A percentile compares a stretch with the other conserved stretches of the same genome.
phyloP scores from a whole-genome alignment of 352 stramenopile genomes.

The Phytopythium cucurbitacearum region DNA sequence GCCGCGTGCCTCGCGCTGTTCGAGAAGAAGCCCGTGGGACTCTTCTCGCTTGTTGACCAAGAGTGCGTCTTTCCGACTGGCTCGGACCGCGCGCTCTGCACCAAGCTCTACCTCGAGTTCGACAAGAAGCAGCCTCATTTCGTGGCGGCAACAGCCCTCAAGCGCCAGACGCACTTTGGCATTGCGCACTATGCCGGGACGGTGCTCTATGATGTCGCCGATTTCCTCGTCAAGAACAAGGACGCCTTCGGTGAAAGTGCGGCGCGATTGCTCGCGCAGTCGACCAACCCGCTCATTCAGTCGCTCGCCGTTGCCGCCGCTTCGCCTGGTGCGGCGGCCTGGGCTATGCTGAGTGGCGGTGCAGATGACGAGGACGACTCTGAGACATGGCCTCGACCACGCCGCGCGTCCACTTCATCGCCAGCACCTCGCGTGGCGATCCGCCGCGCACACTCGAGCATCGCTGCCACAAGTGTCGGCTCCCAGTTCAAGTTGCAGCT shows the following conservation, averaged over 20 bases:
- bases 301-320: conserved; percentile 27
- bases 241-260: conserved; percentile 81
- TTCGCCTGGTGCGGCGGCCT: not conserved
- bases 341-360: not conserved
- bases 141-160: conserved; percentile 29
- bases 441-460: conserved; percentile 50
- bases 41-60: conserved; percentile 82
- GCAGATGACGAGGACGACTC: conserved; percentile 2
- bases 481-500: conserved; percentile 95
- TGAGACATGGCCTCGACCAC: not conserved
- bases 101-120: conserved; percentile 77
- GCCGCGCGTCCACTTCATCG: not conserved
- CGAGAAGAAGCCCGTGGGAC: conserved; percentile 65
- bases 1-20: conserved; percentile 72
- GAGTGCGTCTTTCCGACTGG: conserved; percentile 80
- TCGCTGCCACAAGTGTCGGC: conserved; percentile 68
- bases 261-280: conserved; percentile 44
- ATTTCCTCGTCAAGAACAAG: conserved; percentile 91
- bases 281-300: conserved; percentile 60
- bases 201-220: conserved; percentile 74
- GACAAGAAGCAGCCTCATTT: conserved; percentile 50
- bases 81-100: conserved; percentile 63
- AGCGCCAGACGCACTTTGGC: conserved; percentile 74
- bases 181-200: conserved; percentile 82
- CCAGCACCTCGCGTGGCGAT: conserved; percentile 6